These are phyloP conservation scores for Chenopodium berlandieri DNA, from an alignment of 148 eudicot genomes.

Conservation along the genomic window DNA sequence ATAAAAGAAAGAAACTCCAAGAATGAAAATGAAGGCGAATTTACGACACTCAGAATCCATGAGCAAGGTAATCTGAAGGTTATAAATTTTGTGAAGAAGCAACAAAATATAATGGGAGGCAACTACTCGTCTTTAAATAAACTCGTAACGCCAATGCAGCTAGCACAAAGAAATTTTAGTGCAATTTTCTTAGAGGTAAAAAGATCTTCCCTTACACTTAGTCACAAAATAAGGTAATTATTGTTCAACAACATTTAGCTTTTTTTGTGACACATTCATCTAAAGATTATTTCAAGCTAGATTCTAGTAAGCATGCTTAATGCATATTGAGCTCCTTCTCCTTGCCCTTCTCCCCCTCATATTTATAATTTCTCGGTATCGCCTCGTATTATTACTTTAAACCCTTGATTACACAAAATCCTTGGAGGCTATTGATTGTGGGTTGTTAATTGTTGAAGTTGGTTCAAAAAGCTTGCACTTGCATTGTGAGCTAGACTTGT, in stretches of 20 bases:
- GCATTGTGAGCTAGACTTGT: neutral
- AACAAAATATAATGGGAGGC: constrained; percentile 15
- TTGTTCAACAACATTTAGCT: constrained; percentile 30
- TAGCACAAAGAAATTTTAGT: constrained; percentile 15
- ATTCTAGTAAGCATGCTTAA: constrained; percentile 32
- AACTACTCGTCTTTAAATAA: constrained; percentile 33
- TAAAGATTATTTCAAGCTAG: constrained; percentile 29
- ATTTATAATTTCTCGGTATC: constrained; percentile 23
- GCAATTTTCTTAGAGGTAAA: constrained; percentile 18
- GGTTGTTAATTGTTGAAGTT: constrained; percentile 28
- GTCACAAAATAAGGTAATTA: constrained; percentile 12
- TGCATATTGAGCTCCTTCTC: constrained; percentile 3
- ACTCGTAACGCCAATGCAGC: constrained; percentile 9
- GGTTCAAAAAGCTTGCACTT: constrained; percentile 21
- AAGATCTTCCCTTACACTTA: constrained; percentile 20
- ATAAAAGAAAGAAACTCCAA: constrained; percentile 26
- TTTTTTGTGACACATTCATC: constrained; percentile 21
- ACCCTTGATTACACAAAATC: too few relatives aligned
- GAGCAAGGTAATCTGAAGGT: constrained; percentile 16
- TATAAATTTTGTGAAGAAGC: constrained; percentile 19
- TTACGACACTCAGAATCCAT: constrained; percentile 29
- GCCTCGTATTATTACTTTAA: neutral
- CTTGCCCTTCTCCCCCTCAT: neutral
- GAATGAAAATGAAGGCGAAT: constrained; percentile 21
- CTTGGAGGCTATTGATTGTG: constrained; percentile 24